Evolutionary conservation across 2,329 filamentous ascomycete species (phyloP).

Genomic region (Pyrenochaeta sp.): DNA sequence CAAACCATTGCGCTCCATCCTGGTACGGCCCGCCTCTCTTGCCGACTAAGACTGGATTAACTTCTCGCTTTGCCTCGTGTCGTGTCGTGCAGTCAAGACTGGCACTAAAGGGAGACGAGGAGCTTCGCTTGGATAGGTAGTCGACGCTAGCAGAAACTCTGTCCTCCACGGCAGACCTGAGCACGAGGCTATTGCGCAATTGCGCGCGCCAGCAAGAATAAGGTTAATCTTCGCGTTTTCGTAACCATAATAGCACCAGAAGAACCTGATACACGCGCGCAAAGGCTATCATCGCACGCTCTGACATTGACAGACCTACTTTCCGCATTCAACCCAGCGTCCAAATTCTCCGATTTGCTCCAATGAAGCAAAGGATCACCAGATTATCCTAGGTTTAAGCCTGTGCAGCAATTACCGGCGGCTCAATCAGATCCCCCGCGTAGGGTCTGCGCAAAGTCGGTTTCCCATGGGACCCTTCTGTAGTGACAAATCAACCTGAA

Average conservation of each 20-base stretch:
- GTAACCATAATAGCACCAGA: conserved; percentile 23
- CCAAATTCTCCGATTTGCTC: conserved; percentile 6
- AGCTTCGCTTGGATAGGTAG: conserved; percentile 20
- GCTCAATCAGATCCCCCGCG: conserved; percentile 22
- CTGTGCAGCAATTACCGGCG: conserved; percentile 19
- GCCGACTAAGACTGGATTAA: conserved; percentile 10
- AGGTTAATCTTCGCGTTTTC: too few relatives aligned
- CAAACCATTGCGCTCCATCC: conserved; percentile 11
- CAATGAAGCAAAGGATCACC: conserved; percentile 9
- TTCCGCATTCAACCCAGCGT: conserved; percentile 8
- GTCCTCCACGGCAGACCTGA: conserved; percentile 14
- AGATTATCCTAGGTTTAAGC: conserved; percentile 8
- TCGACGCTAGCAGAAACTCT: conserved; percentile 23
- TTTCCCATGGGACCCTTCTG: conserved; percentile 20
- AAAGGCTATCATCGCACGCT: conserved; percentile 2
- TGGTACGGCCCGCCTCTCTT: conserved; percentile 11
- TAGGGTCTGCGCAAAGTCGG: conserved; percentile 12
- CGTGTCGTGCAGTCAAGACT: conserved; percentile 27
- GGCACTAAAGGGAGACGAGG: conserved; percentile 14
- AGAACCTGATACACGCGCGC: conserved; percentile 8
- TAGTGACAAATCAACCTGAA: conserved; percentile 42
- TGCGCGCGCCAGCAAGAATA: too few relatives aligned
- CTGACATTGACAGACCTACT: conserved; percentile 5
- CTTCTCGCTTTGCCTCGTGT: conserved; percentile 21
- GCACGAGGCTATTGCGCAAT: conserved; percentile 17